Conservation (phyloP, 2,329 filamentous ascomycete species). For the Stemphylium vesicarium region DNA sequence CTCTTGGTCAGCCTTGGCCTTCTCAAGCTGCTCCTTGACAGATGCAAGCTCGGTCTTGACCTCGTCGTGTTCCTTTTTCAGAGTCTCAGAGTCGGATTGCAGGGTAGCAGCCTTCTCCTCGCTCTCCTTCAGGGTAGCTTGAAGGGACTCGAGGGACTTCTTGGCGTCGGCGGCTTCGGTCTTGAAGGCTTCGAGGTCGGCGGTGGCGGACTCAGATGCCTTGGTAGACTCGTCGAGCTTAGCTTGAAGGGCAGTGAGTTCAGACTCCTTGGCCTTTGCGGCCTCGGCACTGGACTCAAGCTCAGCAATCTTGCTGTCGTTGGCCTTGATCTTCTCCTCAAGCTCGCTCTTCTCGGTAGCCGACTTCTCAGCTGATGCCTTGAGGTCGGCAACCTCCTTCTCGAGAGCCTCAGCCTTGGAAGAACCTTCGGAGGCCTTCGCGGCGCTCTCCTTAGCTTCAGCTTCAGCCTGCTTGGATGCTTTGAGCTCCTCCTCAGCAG, state of each 20-base stretch:
- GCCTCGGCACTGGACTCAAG: slow-evolving; percentile 27
- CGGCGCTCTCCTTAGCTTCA: slow-evolving; percentile 24
- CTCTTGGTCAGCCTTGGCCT: slow-evolving; percentile 24
- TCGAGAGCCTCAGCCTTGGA: slow-evolving; percentile 22
- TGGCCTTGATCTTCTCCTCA: slow-evolving; percentile 33
- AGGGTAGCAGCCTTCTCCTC: slow-evolving; percentile 22
- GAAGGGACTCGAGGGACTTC: slow-evolving; percentile 13
- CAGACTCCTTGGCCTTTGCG: slow-evolving; percentile 23
- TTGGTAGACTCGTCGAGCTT: slow-evolving; percentile 25
- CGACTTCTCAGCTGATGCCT: slow-evolving; percentile 30
- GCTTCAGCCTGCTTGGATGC: slow-evolving; percentile 21
- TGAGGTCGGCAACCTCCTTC: slow-evolving; percentile 30
- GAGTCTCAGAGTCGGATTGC: slow-evolving; percentile 19
- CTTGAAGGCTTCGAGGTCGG: slow-evolving; percentile 27
- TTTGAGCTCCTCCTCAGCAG: slow-evolving; percentile 31
- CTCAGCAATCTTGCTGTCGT: slow-evolving; percentile 31
- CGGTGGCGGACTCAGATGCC: slow-evolving; percentile 17
- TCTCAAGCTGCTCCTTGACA: slow-evolving; percentile 29
- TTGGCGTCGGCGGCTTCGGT: slow-evolving; percentile 23
- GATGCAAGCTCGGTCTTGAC: slow-evolving; percentile 27
- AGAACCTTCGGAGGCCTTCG: slow-evolving; percentile 23
- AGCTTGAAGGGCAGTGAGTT: slow-evolving; percentile 24
- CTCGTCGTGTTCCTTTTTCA: slow-evolving; percentile 28
- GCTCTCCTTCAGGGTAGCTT: slow-evolving; percentile 21
- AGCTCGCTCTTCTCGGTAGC: slow-evolving; percentile 28